Conservation (phyloP, 2,329 filamentous ascomycete genomes). For the Verticillium isaacii region DNA sequence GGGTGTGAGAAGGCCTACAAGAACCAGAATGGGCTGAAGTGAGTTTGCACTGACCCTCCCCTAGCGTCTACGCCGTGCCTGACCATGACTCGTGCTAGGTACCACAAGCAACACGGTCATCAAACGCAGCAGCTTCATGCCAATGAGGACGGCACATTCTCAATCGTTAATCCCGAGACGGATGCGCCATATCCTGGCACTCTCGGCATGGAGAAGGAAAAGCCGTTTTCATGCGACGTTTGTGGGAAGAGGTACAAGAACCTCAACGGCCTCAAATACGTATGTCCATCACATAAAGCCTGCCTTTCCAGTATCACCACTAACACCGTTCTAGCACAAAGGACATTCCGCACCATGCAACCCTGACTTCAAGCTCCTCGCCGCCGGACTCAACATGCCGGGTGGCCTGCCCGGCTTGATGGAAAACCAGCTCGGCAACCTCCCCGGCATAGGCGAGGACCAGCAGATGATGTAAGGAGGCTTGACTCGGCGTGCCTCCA, state of each 20-base stretch:
- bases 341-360: conserved; percentile 86
- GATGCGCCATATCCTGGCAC: conserved; percentile 92
- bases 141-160: conserved; percentile 95
- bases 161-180: conserved; percentile 95
- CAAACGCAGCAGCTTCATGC: conserved; percentile 95
- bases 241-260: conserved; percentile 99
- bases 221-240: conserved; percentile 94
- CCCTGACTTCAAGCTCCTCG: conserved; percentile 60
- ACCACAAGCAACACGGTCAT: conserved; percentile 81
- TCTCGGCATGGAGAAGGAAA: conserved; percentile 99
- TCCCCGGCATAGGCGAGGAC: conserved; percentile 41
- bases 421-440: conserved; percentile 20
- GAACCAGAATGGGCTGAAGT: conserved; percentile 98
- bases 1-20: conserved; percentile 99
- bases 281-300: conserved; percentile 31
- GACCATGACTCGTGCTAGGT: conserved; percentile 33
- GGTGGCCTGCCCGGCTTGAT: conserved; percentile 17
- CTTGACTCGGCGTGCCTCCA: not conserved
- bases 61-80: conserved; percentile 1
- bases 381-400: conserved; percentile 37
- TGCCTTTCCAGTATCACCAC: conserved; percentile 18
- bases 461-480: conserved; percentile 19
- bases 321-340: conserved; percentile 50
- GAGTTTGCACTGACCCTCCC: conserved; percentile 31
- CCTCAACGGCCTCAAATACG: conserved; percentile 94